phyloP scores from a whole-genome alignment of 2,329 filamentous ascomycete genomes.

The Aaosphaeria pasadenensis region DNA sequence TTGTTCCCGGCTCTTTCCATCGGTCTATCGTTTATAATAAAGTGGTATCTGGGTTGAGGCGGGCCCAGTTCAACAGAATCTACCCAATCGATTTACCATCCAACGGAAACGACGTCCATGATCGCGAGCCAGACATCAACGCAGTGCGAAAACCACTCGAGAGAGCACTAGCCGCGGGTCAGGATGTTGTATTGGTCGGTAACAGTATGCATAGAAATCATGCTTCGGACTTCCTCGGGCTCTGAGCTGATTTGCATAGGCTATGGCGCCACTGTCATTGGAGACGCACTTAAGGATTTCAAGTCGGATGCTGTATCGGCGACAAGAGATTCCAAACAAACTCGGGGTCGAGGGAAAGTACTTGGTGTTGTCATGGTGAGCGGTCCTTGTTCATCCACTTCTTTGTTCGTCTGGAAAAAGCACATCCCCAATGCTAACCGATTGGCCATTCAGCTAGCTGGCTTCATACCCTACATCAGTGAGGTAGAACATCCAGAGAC shows the following conservation, averaged over 20 bases:
- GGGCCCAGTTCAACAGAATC: slow-evolving; percentile 9
- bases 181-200: slow-evolving; percentile 22
- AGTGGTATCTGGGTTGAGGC: slow-evolving; percentile 10
- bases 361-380: no score
- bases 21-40: slow-evolving; percentile 12
- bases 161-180: slow-evolving; percentile 8
- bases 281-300: slow-evolving; percentile 20
- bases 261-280: slow-evolving; percentile 24
- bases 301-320: not conserved
- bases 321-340: no score
- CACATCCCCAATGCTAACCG: no score
- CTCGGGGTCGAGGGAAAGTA: no score
- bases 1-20: slow-evolving; percentile 24
- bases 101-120: slow-evolving; percentile 6
- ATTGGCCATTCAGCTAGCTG: slow-evolving; percentile 7
- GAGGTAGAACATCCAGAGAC: slow-evolving; percentile 11
- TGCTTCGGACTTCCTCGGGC: no score
- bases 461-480: slow-evolving; percentile 19
- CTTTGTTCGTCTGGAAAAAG: no score
- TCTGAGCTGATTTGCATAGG: not conserved
- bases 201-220: slow-evolving; percentile 8
- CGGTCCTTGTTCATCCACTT: no score
- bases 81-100: slow-evolving; percentile 20
- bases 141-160: slow-evolving; percentile 11
- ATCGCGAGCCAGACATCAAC: slow-evolving; percentile 15